Conservation (phyloP, 2,329 filamentous ascomycete genomes). For the Fusarium sp. region DNA sequence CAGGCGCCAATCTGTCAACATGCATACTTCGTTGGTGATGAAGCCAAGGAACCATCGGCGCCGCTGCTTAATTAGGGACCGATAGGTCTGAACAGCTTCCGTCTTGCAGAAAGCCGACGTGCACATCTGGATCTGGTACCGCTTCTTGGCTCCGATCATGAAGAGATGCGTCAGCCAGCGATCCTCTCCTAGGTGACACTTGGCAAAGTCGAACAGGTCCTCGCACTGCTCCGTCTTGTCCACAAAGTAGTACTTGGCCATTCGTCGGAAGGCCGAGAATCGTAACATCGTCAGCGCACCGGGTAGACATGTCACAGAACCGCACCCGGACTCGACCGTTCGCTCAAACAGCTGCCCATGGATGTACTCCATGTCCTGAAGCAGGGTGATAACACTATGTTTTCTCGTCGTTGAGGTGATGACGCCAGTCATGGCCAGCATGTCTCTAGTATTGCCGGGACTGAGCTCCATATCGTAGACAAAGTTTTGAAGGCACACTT, state of each 20-base stretch:
- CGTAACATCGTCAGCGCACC: conserved; percentile 95
- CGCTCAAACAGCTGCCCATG: conserved; percentile 97
- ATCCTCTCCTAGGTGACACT: conserved; percentile 95
- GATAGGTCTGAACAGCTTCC: conserved; percentile 90
- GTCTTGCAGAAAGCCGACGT: conserved; percentile 99
- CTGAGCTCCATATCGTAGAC: conserved; percentile 99
- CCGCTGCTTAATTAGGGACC: conserved; percentile 89
- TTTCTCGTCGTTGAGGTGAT: conserved; percentile 94
- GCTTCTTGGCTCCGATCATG: conserved; percentile 95
- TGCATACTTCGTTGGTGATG: conserved; percentile 97
- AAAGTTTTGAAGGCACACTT: conserved; percentile 94
- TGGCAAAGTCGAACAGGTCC: conserved; percentile 95
- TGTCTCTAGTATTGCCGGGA: conserved; percentile 89
- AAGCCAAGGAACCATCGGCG: conserved; percentile 97
- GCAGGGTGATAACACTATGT: conserved; percentile 87
- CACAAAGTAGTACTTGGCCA: conserved; percentile 99
- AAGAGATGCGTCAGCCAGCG: conserved; percentile 97
- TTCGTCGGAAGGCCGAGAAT: conserved; percentile 94
- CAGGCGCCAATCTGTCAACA: conserved; percentile 93
- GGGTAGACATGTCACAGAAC: conserved; percentile 92
- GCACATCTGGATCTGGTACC: conserved; percentile 97
- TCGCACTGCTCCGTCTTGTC: conserved; percentile 96
- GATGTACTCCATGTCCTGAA: conserved; percentile 98
- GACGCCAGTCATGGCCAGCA: conserved; percentile 97
- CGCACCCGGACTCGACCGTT: conserved; percentile 93